Conservation (phyloP, 768 basidiomycete genomes). For the Phallus indusiatus region DNA sequence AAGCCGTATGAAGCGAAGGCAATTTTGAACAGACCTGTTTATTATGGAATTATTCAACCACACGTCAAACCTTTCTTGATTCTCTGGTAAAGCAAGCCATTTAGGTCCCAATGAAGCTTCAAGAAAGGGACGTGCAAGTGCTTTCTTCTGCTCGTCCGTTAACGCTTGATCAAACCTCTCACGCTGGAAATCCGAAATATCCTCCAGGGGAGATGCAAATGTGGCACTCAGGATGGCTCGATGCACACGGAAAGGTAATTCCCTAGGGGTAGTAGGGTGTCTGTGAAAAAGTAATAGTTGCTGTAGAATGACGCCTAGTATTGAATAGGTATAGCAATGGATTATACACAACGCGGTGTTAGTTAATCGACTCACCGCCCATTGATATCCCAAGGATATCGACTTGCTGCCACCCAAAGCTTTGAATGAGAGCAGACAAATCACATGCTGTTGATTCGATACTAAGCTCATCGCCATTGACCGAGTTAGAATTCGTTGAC, state of each 20-base stretch:
- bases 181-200: no score
- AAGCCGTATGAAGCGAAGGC: neutral
- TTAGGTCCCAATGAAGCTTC: conserved; percentile 26
- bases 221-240: conserved; percentile 33
- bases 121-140: conserved; percentile 22
- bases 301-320: conserved; percentile 32
- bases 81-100: conserved; percentile 25
- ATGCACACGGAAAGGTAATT: conserved; percentile 30
- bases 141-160: conserved; percentile 24
- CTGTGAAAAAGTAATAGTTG: conserved; percentile 37
- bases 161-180: conserved; percentile 8
- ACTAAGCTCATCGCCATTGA: conserved; percentile 29
- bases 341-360: no score
- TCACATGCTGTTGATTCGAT: conserved; percentile 39
- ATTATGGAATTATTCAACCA: conserved; percentile 19
- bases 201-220: conserved; percentile 10
- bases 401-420: conserved; percentile 32
- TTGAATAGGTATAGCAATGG: neutral
- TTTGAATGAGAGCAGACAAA: conserved; percentile 28
- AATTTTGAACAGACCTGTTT: conserved; percentile 13
- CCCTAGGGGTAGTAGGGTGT: conserved; percentile 24
- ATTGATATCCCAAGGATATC: conserved; percentile 41
- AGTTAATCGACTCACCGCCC: conserved; percentile 28
- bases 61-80: conserved; percentile 19
- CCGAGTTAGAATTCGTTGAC: conserved; percentile 23